Percentiles rank a stretch among this genome's conserved stretches.
Conservation (phyloP, 1,139 yeast genomes). For the Dujonia santamariae region DNA sequence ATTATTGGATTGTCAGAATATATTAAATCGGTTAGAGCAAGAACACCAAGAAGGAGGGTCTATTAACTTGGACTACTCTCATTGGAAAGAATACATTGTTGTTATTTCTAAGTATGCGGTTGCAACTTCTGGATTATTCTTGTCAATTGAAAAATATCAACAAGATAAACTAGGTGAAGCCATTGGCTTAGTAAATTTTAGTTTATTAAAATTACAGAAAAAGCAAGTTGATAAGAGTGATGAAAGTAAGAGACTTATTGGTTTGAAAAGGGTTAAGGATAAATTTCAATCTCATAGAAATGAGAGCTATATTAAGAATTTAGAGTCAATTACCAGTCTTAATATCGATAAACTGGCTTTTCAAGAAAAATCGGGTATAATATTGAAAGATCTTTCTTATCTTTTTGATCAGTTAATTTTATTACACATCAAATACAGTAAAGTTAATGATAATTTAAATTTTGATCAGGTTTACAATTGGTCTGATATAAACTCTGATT, state of each 20-base stretch:
- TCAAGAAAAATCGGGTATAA: conserved; percentile 27
- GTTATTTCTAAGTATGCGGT: conserved; percentile 33
- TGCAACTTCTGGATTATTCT: conserved; percentile 43
- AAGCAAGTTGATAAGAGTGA: conserved; percentile 20
- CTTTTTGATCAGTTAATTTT: conserved; percentile 39
- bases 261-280: conserved; percentile 12
- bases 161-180: conserved; percentile 41
- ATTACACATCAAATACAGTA: conserved; percentile 37
- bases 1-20: conserved; percentile 18
- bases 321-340: conserved; percentile 37
- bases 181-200: conserved; percentile 38
- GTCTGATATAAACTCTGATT: conserved; percentile 35
- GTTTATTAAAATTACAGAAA: conserved; percentile 39
- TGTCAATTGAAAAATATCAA: conserved; percentile 42
- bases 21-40: conserved; percentile 14
- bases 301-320: conserved; percentile 28
- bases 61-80: conserved; percentile 15
- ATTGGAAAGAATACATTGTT: conserved; percentile 34
- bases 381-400: conserved; percentile 36
- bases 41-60: background rate
- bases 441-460: conserved; percentile 40
- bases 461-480: conserved; percentile 38
- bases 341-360: conserved; percentile 36
- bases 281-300: conserved; percentile 28
- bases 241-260: conserved; percentile 3